A percentile compares a stretch with the other conserved stretches of the same genome.
These are phyloP conservation scores for Coemansia sp. DNA, from an alignment of 192 early-diverging fungal species.

Conservation along the genomic window DNA sequence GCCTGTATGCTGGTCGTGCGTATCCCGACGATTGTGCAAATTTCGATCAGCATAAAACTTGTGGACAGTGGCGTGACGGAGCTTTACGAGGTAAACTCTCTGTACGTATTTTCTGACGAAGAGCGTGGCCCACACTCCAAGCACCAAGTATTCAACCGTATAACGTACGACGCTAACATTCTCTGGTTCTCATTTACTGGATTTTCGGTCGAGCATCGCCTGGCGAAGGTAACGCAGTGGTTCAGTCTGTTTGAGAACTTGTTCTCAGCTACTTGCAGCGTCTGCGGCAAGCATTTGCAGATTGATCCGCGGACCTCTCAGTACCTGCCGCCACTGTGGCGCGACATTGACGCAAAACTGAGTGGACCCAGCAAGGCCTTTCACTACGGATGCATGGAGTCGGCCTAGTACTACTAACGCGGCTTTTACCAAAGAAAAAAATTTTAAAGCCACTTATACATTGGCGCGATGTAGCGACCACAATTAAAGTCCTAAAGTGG, in stretches of 20 bases:
- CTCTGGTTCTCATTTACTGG: slow-evolving; percentile 52
- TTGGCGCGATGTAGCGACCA: neutral
- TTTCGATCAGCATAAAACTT: slow-evolving; percentile 44
- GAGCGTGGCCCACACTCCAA: slow-evolving; percentile 37
- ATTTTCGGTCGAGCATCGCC: slow-evolving; percentile 50
- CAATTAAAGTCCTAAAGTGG: neutral
- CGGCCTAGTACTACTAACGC: neutral
- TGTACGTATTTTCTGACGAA: slow-evolving; percentile 41
- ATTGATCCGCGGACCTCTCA: slow-evolving; percentile 54
- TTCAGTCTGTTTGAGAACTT: slow-evolving; percentile 47
- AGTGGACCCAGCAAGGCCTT: slow-evolving; percentile 33
- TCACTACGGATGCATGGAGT: slow-evolving; percentile 48
- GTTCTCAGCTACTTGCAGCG: slow-evolving; percentile 52
- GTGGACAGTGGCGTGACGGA: slow-evolving; percentile 20
- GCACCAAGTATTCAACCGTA: slow-evolving; percentile 49
- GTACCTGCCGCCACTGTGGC: slow-evolving; percentile 53
- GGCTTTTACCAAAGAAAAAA: neutral
- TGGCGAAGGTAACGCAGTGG: slow-evolving; percentile 51
- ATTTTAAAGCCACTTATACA: neutral
- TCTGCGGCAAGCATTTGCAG: slow-evolving; percentile 45
- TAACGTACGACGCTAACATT: slow-evolving; percentile 46
- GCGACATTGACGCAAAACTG: slow-evolving; percentile 36
- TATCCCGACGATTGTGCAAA: slow-evolving; percentile 45
- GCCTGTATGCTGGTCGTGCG: slow-evolving; percentile 39
- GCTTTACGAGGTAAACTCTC: slow-evolving; percentile 32